Base-by-base conservation (phyloP, 2,329 filamentous ascomycete species). In the Fusarium sp. region DNA sequence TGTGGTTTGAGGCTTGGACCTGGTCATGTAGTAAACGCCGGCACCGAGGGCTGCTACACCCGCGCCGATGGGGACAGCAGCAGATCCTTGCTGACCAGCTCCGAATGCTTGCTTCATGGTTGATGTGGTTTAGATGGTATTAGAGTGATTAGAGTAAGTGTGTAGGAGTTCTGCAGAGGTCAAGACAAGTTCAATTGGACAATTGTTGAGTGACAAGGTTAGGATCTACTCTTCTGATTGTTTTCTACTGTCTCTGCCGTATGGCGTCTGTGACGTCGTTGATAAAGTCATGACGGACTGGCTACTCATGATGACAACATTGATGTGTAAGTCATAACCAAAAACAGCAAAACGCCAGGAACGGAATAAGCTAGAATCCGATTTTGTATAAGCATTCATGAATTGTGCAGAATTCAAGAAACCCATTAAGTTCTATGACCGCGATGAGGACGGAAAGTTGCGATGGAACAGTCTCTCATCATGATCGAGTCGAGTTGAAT, bases 261-360 rank as follows among this genome's bases (percentile, higher is more conserved):
- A 39, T 43, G n/a, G 28, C 28, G 24, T 24, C 38, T 55, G 50
- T 72, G 69, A 72, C 69, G 69, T 72, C 69, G 56, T 72, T 15
- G 63, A 69, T 33, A 58, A 14, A 43, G 68, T 54, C 63, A 68
- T 72, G 68, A 71, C 68, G 68, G 63, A 38, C 48, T 52, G 33
- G 42, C 44, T 63, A 48, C 38, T 72, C 66, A 72, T 71, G 53
- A 72, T 72, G 69, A 72, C 70, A 71, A 39, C 69, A 72, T 72
- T 26, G 51, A 72, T 17, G 15, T 71, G 43, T 53, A 66, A 71
- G 68, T 62, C 54, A 49, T 24, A 34, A 20, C 36, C 33, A 48
- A 4, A 58, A 54, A 44, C 48, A 64, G 65, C n/a, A 62, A 58
- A 39, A 46, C n/a, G 31, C 20, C 40, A 53, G 20, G 58, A 28